phyloP scores from a whole-genome alignment of 2,329 filamentous ascomycete species.

The Cercospora citrullina region DNA sequence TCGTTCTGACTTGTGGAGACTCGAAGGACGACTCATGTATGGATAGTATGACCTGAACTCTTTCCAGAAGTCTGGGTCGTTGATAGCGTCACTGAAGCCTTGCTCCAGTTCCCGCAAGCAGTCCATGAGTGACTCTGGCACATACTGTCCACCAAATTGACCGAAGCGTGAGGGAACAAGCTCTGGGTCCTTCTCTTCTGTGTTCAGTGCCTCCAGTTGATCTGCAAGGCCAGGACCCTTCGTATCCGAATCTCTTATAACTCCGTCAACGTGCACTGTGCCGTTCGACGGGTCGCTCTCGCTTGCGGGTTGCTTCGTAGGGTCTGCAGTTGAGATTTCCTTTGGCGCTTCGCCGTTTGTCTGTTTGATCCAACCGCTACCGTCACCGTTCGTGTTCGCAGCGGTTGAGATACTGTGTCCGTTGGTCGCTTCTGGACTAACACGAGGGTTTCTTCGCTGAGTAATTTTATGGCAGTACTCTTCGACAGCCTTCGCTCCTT shows the following conservation, averaged over 20 bases:
- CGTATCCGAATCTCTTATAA: constrained; percentile 60
- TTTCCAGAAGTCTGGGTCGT: constrained; percentile 93
- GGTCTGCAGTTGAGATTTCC: constrained; percentile 38
- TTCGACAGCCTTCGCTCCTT: constrained; percentile 71
- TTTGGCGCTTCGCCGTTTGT: constrained; percentile 36
- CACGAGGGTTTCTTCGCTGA: constrained; percentile 32
- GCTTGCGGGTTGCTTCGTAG: constrained; percentile 38
- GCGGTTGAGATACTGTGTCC: constrained; percentile 37
- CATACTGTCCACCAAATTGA: constrained; percentile 95
- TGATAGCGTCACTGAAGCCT: constrained; percentile 82
- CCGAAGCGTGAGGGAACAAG: constrained; percentile 85
- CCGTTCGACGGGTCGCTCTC: constrained; percentile 46
- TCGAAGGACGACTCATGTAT: constrained; percentile 94
- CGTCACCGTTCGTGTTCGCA: constrained; percentile 38
- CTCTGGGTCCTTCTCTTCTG: constrained; percentile 49
- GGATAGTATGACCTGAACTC: constrained; percentile 95
- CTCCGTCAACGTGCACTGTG: constrained; percentile 64
- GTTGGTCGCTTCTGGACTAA: constrained; percentile 23
- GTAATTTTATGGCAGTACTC: constrained; percentile 81
- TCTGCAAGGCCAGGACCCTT: constrained; percentile 71
- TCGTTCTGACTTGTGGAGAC: constrained; percentile 83
- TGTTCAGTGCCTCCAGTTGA: constrained; percentile 79
- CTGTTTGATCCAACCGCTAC: constrained; percentile 39
- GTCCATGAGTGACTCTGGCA: constrained; percentile 97
- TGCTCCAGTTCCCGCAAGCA: constrained; percentile 86